Percentiles rank a stretch among this genome's conserved stretches.
Conservation (phyloP, 495 filamentous ascomycete genomes). For the Xylaria intraflava region DNA sequence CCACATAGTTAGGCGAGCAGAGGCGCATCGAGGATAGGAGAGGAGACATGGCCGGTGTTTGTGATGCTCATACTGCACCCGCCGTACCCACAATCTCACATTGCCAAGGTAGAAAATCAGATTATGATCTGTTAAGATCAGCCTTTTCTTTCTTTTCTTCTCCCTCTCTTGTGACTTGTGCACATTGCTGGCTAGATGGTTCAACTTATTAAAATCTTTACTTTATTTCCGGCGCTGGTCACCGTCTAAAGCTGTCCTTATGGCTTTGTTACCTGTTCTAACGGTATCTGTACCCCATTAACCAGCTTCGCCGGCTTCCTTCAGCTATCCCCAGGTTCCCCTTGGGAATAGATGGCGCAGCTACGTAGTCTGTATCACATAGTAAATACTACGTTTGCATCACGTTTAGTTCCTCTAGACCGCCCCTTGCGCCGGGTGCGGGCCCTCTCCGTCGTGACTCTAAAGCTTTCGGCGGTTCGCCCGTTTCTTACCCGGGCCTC, state of each 20-base stretch:
- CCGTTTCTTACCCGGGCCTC: slow-evolving; percentile 27
- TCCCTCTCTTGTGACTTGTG: no score
- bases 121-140: no score
- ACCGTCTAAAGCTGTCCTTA: no score
- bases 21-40: background rate
- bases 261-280: no score
- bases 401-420: no score
- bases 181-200: no score
- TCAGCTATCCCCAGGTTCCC: background rate
- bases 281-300: background rate
- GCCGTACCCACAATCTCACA: background rate
- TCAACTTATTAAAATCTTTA: no score
- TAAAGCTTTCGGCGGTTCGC: slow-evolving; percentile 34
- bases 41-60: slow-evolving; percentile 1
- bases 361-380: background rate
- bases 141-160: no score
- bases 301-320: background rate
- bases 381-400: no score
- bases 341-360: background rate
- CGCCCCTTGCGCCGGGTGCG: no score
- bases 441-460: background rate
- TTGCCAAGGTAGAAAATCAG: background rate
- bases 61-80: background rate
- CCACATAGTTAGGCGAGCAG: background rate
- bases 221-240: no score